Evolutionary conservation across 1,284 basidiomycete genomes (phyloP).

Genomic region (Cutaneotrichosporon sp.): DNA sequence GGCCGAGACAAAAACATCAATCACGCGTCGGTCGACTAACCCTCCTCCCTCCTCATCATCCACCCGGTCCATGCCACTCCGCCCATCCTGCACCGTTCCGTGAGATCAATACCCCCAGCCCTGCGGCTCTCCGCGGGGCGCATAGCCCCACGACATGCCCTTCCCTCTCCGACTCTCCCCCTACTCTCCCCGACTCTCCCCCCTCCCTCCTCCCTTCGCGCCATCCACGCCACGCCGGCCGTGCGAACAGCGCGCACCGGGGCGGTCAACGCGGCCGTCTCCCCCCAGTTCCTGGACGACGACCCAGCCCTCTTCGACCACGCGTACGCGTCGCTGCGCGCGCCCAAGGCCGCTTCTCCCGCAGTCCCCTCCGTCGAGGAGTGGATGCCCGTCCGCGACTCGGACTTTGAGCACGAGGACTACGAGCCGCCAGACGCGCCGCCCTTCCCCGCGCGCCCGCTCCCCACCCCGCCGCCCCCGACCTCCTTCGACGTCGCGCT

Average conservation of each 20-base stretch:
- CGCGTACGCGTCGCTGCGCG: constrained; percentile 5
- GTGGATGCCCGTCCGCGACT: constrained; percentile 11
- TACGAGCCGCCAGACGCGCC: neutral
- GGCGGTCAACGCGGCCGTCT: neutral
- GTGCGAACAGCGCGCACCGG: neutral
- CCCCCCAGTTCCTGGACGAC: neutral
- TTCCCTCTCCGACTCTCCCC: neutral
- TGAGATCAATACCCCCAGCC: constrained; percentile 5
- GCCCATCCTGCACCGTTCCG: constrained; percentile 9
- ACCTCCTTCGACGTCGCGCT: constrained; percentile 14
- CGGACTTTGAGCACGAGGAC: constrained; percentile 5
- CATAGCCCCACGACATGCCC: neutral
- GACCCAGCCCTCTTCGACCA: constrained; percentile 2
- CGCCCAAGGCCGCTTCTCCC: neutral
- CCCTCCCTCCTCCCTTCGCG: neutral
- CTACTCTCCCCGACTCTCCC: neutral
- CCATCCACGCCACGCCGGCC: neutral
- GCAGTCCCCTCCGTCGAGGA: neutral
- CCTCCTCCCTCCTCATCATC: neutral
- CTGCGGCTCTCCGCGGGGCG: constrained; percentile 5
- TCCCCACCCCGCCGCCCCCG: neutral
- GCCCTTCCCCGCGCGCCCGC: neutral
- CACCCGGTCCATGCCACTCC: neutral
- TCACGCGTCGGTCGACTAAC: neutral
- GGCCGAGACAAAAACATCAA: neutral